phyloP scores from a whole-genome alignment of 2,329 filamentous ascomycete species.

The Monilinia fructicola region DNA sequence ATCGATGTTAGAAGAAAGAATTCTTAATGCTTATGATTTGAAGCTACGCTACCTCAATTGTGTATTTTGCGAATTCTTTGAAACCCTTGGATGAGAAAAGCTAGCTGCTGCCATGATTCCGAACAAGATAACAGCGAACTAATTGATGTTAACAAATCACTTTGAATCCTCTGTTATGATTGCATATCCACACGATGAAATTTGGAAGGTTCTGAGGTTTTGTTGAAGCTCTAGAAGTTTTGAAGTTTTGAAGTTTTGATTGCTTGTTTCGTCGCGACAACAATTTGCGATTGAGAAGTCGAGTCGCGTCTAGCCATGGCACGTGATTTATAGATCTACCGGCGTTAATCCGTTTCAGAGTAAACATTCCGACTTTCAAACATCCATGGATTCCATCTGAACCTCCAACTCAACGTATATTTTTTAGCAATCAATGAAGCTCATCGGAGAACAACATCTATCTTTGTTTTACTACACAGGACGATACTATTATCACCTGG shows the following conservation, averaged over 20 bases:
- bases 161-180: background rate
- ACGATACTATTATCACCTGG: too few relatives aligned
- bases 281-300: conserved; percentile 5
- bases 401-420: background rate
- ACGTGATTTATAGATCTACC: background rate
- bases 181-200: background rate
- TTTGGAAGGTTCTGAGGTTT: background rate
- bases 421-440: too few relatives aligned
- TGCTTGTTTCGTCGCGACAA: background rate
- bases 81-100: conserved; percentile 34
- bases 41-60: conserved; percentile 37
- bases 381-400: background rate
- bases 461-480: too few relatives aligned
- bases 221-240: background rate
- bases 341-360: background rate
- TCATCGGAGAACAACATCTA: too few relatives aligned
- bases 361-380: too few relatives aligned
- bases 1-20: conserved; percentile 12
- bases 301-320: background rate
- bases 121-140: background rate
- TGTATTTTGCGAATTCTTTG: conserved; percentile 33
- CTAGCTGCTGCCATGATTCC: conserved; percentile 28
- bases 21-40: background rate
- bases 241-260: background rate
- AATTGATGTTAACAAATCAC: background rate